Base-by-base conservation (phyloP, 2,329 filamentous ascomycete species). In the Fusarium sacchari region DNA sequence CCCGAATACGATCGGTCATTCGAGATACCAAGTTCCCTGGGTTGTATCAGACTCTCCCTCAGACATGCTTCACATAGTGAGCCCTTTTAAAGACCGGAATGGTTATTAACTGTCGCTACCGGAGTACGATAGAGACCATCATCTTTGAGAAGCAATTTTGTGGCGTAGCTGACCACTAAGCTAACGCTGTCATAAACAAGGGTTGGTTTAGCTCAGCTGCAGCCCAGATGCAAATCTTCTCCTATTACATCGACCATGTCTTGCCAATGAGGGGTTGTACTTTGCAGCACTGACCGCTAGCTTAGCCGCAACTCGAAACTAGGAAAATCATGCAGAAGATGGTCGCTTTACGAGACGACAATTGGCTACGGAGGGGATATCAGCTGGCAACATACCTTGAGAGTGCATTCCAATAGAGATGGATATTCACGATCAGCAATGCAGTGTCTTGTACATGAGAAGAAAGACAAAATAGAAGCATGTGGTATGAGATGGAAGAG, bases 321-420 rank as follows among this genome's bases (percentile, higher is more conserved):
- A 65, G 34, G 14, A 57, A 32, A 66, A 37, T 18, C 63, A 34
- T 65, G 49, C 63, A 65, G 63, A 20, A 30, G 7, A 26, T 3
- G 3, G 17, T 58, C 4, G 14, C 26, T 26, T 8, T 37, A 7
- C 13, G 28, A 18, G 9, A 14, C 14, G 6, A 26, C 36, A 7
- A 65, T 57, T 58, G 40, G 47, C 6, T 46, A 30, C 22, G 3
- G 32, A 24, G 4, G 3, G 6, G 5, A 55, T 15, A 17, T 64
- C 49, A n/a, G 44, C 26, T 63, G 37, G 18, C 18, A n/a, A 20
- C 13, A 15, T 20, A 7, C 20, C 5, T 37, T 20, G 5, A 1
- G 9, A 0, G 1, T 43, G 32, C 39, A 40, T 40, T 64, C 46
- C 39, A 24, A 24, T 12, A 7, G 15, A 11, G 22, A 13, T 24